Evolutionary conservation across 2,329 filamentous ascomycete genomes (phyloP).

Genomic region (Colletotrichum karsti): DNA sequence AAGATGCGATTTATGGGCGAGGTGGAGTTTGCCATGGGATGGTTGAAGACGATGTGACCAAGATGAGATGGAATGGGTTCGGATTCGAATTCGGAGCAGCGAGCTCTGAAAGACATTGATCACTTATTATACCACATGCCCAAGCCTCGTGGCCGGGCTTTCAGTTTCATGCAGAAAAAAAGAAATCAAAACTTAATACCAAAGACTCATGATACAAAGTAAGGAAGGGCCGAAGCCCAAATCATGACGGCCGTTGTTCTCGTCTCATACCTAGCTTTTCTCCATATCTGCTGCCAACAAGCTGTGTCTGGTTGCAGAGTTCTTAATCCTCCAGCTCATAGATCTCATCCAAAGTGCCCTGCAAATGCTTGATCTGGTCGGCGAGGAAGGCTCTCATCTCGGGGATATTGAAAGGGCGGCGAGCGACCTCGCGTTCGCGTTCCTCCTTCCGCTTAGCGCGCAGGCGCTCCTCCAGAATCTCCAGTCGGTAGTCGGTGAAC

Average conservation of each 20-base stretch:
- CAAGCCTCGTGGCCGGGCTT: no score
- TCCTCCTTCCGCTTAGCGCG: not conserved
- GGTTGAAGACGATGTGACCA: not conserved
- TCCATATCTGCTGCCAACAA: no score
- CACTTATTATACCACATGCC: not conserved
- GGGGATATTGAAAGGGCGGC: not conserved
- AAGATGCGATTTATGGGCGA: not conserved
- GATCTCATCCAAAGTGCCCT: not conserved
- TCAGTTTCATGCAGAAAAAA: no score
- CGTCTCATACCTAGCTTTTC: no score
- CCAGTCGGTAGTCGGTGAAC: not conserved
- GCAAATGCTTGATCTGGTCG: not conserved
- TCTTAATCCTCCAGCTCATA: not conserved
- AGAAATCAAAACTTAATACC: no score
- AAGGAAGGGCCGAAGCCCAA: no score
- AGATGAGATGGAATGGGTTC: not conserved
- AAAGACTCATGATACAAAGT: no score
- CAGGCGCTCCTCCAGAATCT: not conserved
- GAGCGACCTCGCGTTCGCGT: not conserved
- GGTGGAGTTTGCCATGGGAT: not conserved
- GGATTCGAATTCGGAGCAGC: not conserved
- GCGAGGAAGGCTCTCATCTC: not conserved
- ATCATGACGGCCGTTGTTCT: no score
- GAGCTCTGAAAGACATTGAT: not conserved
- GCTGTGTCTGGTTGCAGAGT: no score